These are phyloP conservation scores for Ramaria sp. DNA, from an alignment of 768 basidiomycete species.

Conservation along the genomic window DNA sequence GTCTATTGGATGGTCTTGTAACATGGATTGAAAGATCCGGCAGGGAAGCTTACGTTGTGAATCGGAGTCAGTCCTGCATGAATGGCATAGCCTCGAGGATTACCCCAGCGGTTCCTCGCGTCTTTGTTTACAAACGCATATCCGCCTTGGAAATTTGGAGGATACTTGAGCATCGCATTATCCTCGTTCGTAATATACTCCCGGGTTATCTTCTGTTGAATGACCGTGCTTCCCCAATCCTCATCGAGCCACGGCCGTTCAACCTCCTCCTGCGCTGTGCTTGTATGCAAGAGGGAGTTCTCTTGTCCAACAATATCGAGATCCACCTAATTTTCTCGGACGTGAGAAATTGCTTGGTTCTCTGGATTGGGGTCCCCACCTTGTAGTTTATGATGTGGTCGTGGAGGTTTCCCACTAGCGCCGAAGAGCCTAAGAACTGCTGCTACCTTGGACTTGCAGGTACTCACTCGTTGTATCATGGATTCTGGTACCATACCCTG, in stretches of 20 bases:
- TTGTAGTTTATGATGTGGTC: conserved; percentile 62
- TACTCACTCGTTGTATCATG: conserved; percentile 42
- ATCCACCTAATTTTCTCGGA: conserved; percentile 36
- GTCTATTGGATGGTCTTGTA: conserved; percentile 25
- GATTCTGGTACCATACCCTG: conserved; percentile 43
- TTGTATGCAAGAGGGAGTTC: conserved; percentile 46
- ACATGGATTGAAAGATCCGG: background rate
- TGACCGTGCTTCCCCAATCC: conserved; percentile 45
- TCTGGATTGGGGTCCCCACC: conserved; percentile 16
- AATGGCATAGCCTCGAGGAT: conserved; percentile 47
- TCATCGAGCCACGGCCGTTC: conserved; percentile 45
- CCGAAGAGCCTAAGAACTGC: background rate
- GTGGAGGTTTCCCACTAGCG: conserved; percentile 50
- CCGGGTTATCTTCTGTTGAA: conserved; percentile 42
- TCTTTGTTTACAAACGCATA: conserved; percentile 49
- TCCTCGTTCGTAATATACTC: conserved; percentile 41
- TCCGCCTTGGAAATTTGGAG: conserved; percentile 44
- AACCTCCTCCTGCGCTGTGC: conserved; percentile 38
- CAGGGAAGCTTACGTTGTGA: conserved; percentile 30
- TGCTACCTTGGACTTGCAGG: background rate
- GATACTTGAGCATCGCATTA: conserved; percentile 40
- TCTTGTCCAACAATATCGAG: conserved; percentile 50
- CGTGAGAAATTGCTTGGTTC: background rate
- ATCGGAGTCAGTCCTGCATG: conserved; percentile 49
- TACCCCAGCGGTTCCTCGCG: conserved; percentile 44